Percentiles rank a stretch among this genome's conserved stretches.
These are phyloP conservation scores for Curvularia sp. DNA, from an alignment of 2,329 filamentous ascomycete species.

Conservation along the genomic window DNA sequence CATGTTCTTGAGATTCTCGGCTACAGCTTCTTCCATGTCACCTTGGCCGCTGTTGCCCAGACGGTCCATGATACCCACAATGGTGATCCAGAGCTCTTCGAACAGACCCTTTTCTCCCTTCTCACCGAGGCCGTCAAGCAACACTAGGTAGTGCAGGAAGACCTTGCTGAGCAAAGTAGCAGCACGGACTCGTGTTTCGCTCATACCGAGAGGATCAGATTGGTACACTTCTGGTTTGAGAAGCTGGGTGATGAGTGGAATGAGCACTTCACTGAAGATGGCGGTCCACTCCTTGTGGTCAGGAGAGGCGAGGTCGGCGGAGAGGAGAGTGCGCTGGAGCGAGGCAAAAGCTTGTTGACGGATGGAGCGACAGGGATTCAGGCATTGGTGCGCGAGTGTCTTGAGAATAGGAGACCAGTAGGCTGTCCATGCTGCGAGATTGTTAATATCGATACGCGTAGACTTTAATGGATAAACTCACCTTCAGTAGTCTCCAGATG, in stretches of 20 bases:
- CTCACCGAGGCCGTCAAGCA: slow-evolving; percentile 74
- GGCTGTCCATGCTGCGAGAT: slow-evolving; percentile 79
- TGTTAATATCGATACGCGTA: neutral
- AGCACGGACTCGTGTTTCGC: slow-evolving; percentile 89
- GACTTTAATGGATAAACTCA: slow-evolving; percentile 46
- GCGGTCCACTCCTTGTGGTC: slow-evolving; percentile 92
- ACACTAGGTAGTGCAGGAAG: slow-evolving; percentile 89
- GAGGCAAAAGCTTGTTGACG: slow-evolving; percentile 86
- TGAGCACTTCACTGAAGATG: slow-evolving; percentile 92
- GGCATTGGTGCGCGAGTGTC: slow-evolving; percentile 85
- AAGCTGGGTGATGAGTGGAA: slow-evolving; percentile 84
- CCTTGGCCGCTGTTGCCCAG: slow-evolving; percentile 95
- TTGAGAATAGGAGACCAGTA: slow-evolving; percentile 98
- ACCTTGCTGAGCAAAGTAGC: slow-evolving; percentile 93
- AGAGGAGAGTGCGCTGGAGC: slow-evolving; percentile 84
- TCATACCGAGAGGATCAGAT: slow-evolving; percentile 90
- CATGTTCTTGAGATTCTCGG: slow-evolving; percentile 95
- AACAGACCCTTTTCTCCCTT: slow-evolving; percentile 70
- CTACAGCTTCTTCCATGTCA: slow-evolving; percentile 91
- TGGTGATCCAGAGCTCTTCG: slow-evolving; percentile 82
- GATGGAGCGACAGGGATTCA: slow-evolving; percentile 92
- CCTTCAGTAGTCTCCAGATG: slow-evolving; percentile 87
- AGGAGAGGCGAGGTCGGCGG: slow-evolving; percentile 79
- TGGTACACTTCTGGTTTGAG: slow-evolving; percentile 95
- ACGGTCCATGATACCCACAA: slow-evolving; percentile 92